Base-by-base conservation (phyloP, 2,329 filamentous ascomycete genomes). In the Dactylonectria estremocensis region DNA sequence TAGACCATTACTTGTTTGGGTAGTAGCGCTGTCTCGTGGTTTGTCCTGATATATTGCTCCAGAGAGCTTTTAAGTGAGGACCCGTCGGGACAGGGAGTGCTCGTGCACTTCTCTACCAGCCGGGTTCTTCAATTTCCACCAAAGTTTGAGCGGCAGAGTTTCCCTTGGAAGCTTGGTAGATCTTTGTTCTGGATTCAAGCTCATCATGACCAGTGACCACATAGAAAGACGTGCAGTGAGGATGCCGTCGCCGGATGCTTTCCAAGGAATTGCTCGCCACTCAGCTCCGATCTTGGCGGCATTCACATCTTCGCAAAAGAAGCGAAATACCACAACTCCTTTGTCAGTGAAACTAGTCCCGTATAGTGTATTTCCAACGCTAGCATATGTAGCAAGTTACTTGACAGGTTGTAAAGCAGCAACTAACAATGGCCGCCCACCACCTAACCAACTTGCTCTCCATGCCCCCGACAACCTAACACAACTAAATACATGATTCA, bases 151-250 rank as follows among this genome's bases (percentile, higher is more conserved):
- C 2, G 50, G 43, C 6, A 56, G 2, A 20, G 46, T 20, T 5
- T 65, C 33, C 2, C n/a, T 3, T 1, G 14, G 11, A 5, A 5
- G 0, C 4, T 50, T 37, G 20, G 62, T 35, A 22, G 3, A 4
- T 1, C 33, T 11, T 5, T 62, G 24, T 6, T 16, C 13, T 9
- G 24, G 45, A 37, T 62, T 55, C 8, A 56, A 4, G 24, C 66
- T 59, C 31, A 66, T 53, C 52, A 66, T 66, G 8, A 40, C n/a
- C 35, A 68, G 16, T 1, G 43, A 57, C 66, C 57, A 68, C 1
- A 68, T 20, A 2, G 37, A 50, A 2, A 59, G 62, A 5, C n/a
- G 31, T 7, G 55, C 31, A 1, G 62, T 68, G 5, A 66, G 45
- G 6, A 8, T 13, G 3, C 16, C 18, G 1, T 33, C 8, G 3